Conservation (phyloP, 73 alveolate genomes). For the Paramecium sexaurelia region DNA sequence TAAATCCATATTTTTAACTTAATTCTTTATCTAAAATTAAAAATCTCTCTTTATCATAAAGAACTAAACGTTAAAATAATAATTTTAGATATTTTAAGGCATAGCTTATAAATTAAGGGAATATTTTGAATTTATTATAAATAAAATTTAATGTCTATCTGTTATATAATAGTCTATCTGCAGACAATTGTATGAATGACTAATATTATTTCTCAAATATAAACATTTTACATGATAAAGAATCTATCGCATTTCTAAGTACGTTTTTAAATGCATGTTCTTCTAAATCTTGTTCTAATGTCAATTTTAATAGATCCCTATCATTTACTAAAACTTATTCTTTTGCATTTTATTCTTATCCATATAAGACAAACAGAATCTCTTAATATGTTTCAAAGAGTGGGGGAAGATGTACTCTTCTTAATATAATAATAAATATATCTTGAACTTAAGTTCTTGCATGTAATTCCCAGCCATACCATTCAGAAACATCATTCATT, state of each 20-base stretch:
- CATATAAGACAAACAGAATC: constrained; percentile 20
- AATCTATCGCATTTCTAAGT: not conserved
- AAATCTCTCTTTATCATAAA: not conserved
- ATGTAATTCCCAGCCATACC: constrained; percentile 57
- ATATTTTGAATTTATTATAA: not conserved
- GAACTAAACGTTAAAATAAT: not conserved
- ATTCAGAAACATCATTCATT: constrained; percentile 36
- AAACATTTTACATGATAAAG: not conserved
- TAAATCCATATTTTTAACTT: not conserved
- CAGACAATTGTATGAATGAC: not conserved
- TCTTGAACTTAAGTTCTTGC: constrained; percentile 44
- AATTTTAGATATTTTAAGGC: not conserved
- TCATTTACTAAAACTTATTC: constrained; percentile 29
- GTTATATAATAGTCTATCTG: not conserved
- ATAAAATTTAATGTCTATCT: not conserved
- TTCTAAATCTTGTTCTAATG: constrained; percentile 38
- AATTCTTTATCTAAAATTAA: not conserved
- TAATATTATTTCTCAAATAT: not conserved
- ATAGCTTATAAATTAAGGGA: not conserved
- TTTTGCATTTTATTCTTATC: not conserved
- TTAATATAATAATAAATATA: constrained; percentile 23
- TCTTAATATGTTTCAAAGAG: constrained; percentile 40
- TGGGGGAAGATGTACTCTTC: constrained; percentile 37
- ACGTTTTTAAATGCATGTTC: constrained; percentile 37
- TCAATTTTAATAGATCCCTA: not conserved